A percentile compares a stretch with the other conserved stretches of the same genome.
phyloP scores from a whole-genome alignment of 148 eudicot genomes.

The Camellia japonica region DNA sequence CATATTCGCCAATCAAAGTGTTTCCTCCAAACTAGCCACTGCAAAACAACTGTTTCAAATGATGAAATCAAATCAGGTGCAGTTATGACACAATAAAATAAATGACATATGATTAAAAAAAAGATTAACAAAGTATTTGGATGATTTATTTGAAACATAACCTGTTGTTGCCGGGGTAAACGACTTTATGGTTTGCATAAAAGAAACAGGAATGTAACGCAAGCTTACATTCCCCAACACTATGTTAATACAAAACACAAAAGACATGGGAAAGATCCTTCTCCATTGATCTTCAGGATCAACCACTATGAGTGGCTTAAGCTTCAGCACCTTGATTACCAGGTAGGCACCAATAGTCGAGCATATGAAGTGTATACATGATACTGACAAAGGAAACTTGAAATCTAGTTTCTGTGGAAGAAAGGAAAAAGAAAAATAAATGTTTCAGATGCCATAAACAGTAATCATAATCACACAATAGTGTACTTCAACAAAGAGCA shows the following conservation, averaged over 20 bases:
- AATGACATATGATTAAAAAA: background rate
- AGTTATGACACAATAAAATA: background rate
- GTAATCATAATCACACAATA: background rate
- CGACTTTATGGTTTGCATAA: constrained; percentile 97
- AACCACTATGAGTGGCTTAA: constrained; percentile 82
- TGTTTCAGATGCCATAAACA: background rate
- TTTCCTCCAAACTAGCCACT: constrained; percentile 94
- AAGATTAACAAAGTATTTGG: background rate
- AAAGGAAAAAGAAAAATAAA: constrained; percentile 5
- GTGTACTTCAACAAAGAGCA: background rate
- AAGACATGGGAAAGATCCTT: constrained; percentile 98
- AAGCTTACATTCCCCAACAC: constrained; percentile 93
- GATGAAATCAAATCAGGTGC: constrained; percentile 18
- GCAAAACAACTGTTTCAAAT: constrained; percentile 70
- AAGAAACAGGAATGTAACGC: constrained; percentile 94
- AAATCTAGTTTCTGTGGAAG: constrained; percentile 82
- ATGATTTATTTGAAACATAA: constrained; percentile 21
- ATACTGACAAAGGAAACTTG: constrained; percentile 87
- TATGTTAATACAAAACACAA: constrained; percentile 91
- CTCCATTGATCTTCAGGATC: constrained; percentile 92
- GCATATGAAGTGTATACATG: constrained; percentile 91
- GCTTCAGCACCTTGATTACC: constrained; percentile 78
- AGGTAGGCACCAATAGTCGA: constrained; percentile 89
- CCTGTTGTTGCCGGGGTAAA: constrained; percentile 99
- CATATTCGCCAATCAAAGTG: constrained; percentile 84